Base-by-base conservation (phyloP, 306 rosid species). In the Casuarina glauca region DNA sequence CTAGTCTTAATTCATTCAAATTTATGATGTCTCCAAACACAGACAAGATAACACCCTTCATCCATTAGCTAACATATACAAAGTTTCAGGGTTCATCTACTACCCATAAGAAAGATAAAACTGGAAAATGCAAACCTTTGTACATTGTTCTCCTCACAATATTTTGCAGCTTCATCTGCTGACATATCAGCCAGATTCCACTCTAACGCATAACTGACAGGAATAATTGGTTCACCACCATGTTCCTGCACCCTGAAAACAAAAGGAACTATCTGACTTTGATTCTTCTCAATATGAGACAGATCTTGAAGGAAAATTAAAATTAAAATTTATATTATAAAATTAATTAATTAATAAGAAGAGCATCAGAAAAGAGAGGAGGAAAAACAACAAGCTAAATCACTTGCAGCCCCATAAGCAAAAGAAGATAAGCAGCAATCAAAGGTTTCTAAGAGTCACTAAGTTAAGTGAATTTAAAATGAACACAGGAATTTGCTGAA, bases 231-330 rank as follows among this genome's bases (percentile, higher is more conserved):
- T 69, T 88, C 99, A 72, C 93, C 98, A 46, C 99, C 99, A 54
- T 95, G 99, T 87, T 93, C 99, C 89, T 95, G 99, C 74, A 95
- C 98, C 99, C 99, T 95, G 87, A 74, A 77, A 79, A 76, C 41
- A 73, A 67, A 81, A 70, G 50, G 54, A 17, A 58, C 26, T 72
- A 75, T 46, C 53, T 60, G 51, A 84, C 63, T 69, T 66, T 58
- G 39, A 53, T 38, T 58, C 49, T 46, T 10, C 61, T 67, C 42
- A 79, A 73, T 45, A 63, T 42, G 44, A 12, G 50, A 63, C 38
- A 19, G 20, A 43, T 20, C 69, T 9, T 53, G 49, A 74, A 53
- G 84, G 72, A 0, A 73, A 57, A 51, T 6, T 42, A 51, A 79
- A 72, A 66, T 44, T 48, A 48, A 10, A 73, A 55, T 26, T 26